Evolutionary conservation across 108 stramenopile species (phyloP).

Genomic region (Mayamaea pseudoterrestris): DNA sequence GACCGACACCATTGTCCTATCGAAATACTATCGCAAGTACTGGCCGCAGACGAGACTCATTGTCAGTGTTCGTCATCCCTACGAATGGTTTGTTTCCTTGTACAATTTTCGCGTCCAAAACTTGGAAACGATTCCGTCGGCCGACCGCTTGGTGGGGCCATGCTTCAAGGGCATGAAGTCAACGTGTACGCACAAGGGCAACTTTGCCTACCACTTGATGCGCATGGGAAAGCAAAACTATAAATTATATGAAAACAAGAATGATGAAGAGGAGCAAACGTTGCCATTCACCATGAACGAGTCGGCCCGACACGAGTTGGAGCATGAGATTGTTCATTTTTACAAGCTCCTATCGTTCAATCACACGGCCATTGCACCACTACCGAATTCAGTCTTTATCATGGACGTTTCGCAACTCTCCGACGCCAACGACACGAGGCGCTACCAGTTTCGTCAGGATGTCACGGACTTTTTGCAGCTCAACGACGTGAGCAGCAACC

Average conservation of each 20-base stretch:
- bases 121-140: neutral
- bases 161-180: neutral
- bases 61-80: conserved; percentile 28
- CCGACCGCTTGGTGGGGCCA: neutral
- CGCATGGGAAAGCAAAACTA: neutral
- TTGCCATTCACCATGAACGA: neutral
- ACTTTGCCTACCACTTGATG: conserved; percentile 1
- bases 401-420: conserved; percentile 8
- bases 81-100: conserved; percentile 26
- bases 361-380: neutral
- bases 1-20: neutral
- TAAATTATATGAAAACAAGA: no score
- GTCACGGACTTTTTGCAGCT: conserved; percentile 12
- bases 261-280: neutral
- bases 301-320: no score
- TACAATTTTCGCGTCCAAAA: conserved; percentile 16
- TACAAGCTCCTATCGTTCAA: neutral
- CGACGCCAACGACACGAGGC: conserved; percentile 1
- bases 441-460: conserved; percentile 12
- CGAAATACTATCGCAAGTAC: conserved; percentile 5
- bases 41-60: conserved; percentile 26
- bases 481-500: neutral
- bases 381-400: conserved; percentile 21
- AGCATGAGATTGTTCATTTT: neutral
- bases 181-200: conserved; percentile 2